A percentile compares a stretch with the other conserved stretches of the same genome.
Evolutionary conservation across 2,329 filamentous ascomycete species (phyloP).

Genomic region (Colletotrichum horii): DNA sequence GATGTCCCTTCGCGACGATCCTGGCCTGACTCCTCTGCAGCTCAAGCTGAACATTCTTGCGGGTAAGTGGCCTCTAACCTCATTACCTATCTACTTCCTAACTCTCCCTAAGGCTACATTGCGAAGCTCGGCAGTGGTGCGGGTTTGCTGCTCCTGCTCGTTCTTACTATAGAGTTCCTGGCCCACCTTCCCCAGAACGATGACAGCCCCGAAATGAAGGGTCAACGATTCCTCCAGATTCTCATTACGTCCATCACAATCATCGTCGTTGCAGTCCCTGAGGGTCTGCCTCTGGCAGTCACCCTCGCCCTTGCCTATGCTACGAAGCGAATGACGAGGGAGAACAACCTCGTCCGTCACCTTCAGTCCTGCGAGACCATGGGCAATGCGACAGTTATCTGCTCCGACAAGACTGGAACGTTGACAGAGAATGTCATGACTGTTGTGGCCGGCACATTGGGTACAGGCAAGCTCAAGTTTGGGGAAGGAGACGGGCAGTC

Average conservation of each 20-base stretch:
- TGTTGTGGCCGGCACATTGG: conserved; percentile 62
- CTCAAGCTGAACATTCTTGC: conserved; percentile 26
- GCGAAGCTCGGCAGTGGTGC: conserved; percentile 26
- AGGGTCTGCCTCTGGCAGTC: conserved; percentile 65
- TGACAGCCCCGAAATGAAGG: conserved; percentile 41
- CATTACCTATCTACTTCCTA: neutral
- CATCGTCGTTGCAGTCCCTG: conserved; percentile 64
- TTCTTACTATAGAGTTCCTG: conserved; percentile 25
- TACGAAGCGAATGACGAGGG: conserved; percentile 66
- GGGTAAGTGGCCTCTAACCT: neutral
- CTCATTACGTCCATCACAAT: conserved; percentile 50
- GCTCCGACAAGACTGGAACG: conserved; percentile 71
- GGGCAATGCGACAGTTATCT: conserved; percentile 68
- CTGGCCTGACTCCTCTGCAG: conserved; percentile 25
- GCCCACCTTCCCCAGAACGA: conserved; percentile 44
- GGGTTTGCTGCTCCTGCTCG: conserved; percentile 23
- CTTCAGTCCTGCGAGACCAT: conserved; percentile 67
- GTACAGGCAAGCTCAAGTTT: conserved; percentile 36
- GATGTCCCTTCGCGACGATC: conserved; percentile 26
- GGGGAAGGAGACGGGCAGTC: conserved; percentile 34
- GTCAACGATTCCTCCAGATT: conserved; percentile 58
- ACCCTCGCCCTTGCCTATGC: conserved; percentile 67
- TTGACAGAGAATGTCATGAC: conserved; percentile 69
- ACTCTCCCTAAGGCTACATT: conserved; percentile 22
- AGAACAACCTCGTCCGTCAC: conserved; percentile 66